Base-by-base conservation (phyloP, 371 early-diverging fungal genomes). In the Apophysomyces ossiformis region DNA sequence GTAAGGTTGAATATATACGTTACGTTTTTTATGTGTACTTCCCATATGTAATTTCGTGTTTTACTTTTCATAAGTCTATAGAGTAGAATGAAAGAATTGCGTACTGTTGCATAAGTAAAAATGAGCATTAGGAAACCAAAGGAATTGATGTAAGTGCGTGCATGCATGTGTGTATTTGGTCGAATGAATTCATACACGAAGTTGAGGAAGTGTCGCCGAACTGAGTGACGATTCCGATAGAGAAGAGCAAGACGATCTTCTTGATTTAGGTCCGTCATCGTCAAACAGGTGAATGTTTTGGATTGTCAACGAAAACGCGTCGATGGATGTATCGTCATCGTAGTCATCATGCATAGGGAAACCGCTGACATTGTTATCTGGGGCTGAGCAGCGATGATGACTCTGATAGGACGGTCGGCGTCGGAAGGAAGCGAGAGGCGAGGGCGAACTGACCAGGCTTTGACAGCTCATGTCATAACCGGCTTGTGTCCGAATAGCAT, bases 1-100 rank as follows among this genome's bases (percentile, higher is more conserved):
- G 41, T 41, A 11, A 5, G 11, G 41, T 41, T 41, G 5, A 41
- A 5, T 41, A 41, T 41, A 26, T 26, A 26, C 32, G 32, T 2
- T 2, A 26, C 32, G 32, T 26, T 1, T 26, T 26, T 26, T 26
- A 26, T 26, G 12, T 43, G 43, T 15, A 43, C 15, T 43, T 43
- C 9, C 9, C 43, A 9, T 43, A 43, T 12, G 43, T 43, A 43
- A 43, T 43, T 9, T 43, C 15, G 15, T 43, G 15, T 9, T 15
- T 43, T 43, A 15, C 15, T n/a, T 18, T n/a, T 50, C 54, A 50
- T 50, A 50, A 21, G 35, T 50, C 54, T 50, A 50, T 50, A 50
- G 32, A 26, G 32, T 26, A 26, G 2, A 26, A 26, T 26, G 32
- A 26, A 26, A 26, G 32, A 26, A 26, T 2, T 26, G 32, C 32